Conservation (phyloP, 352 stramenopile species). For the Globisporangium cederbergense region DNA sequence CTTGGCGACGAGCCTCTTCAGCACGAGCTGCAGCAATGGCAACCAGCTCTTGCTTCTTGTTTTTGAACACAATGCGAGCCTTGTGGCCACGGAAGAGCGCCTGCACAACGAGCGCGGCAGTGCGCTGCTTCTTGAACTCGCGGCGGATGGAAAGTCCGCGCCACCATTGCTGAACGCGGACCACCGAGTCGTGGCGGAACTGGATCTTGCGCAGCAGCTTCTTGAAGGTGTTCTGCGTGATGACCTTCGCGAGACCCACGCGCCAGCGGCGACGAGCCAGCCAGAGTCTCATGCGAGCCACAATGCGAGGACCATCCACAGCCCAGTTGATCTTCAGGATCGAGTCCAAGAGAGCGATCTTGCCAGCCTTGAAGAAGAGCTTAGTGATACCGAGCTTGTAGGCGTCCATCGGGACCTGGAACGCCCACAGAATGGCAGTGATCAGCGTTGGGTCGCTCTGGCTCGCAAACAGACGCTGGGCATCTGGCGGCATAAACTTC, state of each 20-base stretch:
- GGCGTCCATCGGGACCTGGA: constrained; percentile 70
- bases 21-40: constrained; percentile 69
- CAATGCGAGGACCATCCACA: constrained; percentile 52
- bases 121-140: constrained; percentile 81
- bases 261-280: constrained; percentile 69
- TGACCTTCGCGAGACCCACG: constrained; percentile 61
- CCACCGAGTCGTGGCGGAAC: constrained; percentile 52
- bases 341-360: constrained; percentile 70
- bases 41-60: constrained; percentile 85
- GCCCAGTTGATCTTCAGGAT: constrained; percentile 79
- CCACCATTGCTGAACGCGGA: constrained; percentile 85
- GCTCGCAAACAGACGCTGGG: constrained; percentile 62
- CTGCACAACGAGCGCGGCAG: constrained; percentile 67
- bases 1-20: constrained; percentile 65
- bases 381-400: constrained; percentile 83
- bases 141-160: constrained; percentile 65
- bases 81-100: constrained; percentile 77
- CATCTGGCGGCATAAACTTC: constrained; percentile 64
- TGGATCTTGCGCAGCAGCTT: constrained; percentile 55
- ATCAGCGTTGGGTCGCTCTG: constrained; percentile 76
- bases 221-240: constrained; percentile 56
- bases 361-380: constrained; percentile 72
- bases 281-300: constrained; percentile 66
- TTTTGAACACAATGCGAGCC: constrained; percentile 72
- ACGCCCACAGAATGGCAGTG: constrained; percentile 80